Percentiles rank a stretch among this genome's conserved stretches.
phyloP scores from a whole-genome alignment of 805 yeast species.

The Schizosaccharomyces lindneri region DNA sequence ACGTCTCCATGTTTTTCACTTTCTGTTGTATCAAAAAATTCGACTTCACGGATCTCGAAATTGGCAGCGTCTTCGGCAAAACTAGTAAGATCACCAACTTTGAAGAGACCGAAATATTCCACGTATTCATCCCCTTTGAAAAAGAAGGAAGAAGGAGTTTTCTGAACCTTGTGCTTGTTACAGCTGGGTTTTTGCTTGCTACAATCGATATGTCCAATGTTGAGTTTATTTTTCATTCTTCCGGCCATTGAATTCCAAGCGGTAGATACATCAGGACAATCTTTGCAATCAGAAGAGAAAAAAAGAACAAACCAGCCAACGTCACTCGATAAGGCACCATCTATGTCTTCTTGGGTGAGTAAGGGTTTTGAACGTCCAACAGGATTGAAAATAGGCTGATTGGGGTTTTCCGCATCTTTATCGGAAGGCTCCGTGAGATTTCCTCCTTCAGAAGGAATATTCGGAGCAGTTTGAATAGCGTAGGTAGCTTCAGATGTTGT shows the following conservation, averaged over 20 bases:
- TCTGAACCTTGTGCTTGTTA: constrained; percentile 12
- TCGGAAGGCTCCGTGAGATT: not conserved
- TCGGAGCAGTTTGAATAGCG: constrained; percentile 3
- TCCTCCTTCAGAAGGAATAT: not conserved
- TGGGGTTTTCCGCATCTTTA: not conserved
- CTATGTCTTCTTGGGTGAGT: constrained; percentile 11
- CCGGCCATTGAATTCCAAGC: constrained; percentile 17
- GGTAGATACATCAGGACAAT: constrained; percentile 16
- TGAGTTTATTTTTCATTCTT: constrained; percentile 12
- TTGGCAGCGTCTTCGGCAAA: constrained; percentile 14
- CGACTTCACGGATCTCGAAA: constrained; percentile 12
- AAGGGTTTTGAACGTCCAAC: constrained; percentile 15
- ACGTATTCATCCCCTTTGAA: constrained; percentile 11
- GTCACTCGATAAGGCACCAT: constrained; percentile 10
- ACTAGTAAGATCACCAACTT: constrained; percentile 13
- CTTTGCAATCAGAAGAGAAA: constrained; percentile 18
- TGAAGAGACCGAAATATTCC: constrained; percentile 13
- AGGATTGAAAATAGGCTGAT: constrained; percentile 10
- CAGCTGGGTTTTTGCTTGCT: constrained; percentile 14
- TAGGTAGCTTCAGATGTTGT: constrained; percentile 4
- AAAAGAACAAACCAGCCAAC: constrained; percentile 20
- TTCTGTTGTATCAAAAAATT: constrained; percentile 9
- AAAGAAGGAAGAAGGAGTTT: constrained; percentile 11
- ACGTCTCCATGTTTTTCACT: constrained; percentile 11
- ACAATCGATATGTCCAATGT: constrained; percentile 20